A percentile compares a stretch with the other conserved stretches of the same genome.
phyloP scores from a whole-genome alignment of 2,329 filamentous ascomycete species.

The Pezicula carpinea region DNA sequence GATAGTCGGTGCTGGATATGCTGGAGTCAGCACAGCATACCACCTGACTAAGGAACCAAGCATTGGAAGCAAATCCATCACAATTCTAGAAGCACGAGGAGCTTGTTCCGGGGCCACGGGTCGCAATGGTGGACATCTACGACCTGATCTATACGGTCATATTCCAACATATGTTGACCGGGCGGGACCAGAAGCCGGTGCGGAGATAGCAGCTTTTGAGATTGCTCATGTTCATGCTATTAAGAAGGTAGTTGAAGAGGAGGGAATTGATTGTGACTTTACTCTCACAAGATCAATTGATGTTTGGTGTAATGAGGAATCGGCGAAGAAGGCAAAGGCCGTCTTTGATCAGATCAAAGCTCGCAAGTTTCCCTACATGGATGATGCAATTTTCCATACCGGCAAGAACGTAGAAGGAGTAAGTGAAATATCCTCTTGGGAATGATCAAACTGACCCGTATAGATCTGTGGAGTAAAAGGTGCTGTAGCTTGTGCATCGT shows the following conservation, averaged over 20 bases:
- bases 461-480: conserved; percentile 12
- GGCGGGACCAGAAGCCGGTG: conserved; percentile 29
- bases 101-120: conserved; percentile 38
- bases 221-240: conserved; percentile 32
- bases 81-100: conserved; percentile 35
- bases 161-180: conserved; percentile 23
- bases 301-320: conserved; percentile 28
- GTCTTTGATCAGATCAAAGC: conserved; percentile 21
- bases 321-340: conserved; percentile 25
- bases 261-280: conserved; percentile 39
- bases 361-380: conserved; percentile 34
- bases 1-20: conserved; percentile 15
- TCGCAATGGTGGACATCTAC: conserved; percentile 35
- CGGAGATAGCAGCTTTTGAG: conserved; percentile 35
- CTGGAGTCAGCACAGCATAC: conserved; percentile 12
- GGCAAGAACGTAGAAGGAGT: conserved; percentile 34
- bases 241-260: conserved; percentile 31
- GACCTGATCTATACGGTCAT: conserved; percentile 33
- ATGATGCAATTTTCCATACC: conserved; percentile 37
- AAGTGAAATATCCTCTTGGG: conserved; percentile 36
- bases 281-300: conserved; percentile 32
- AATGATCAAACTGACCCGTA: conserved; percentile 29
- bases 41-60: conserved; percentile 24
- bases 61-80: conserved; percentile 20
- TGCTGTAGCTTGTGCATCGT: conserved; percentile 3